Percentiles rank a stretch among this genome's conserved stretches.
Evolutionary conservation across 2,329 filamentous ascomycete species (phyloP).

Genomic region (Sporothrix dimorphospora): DNA sequence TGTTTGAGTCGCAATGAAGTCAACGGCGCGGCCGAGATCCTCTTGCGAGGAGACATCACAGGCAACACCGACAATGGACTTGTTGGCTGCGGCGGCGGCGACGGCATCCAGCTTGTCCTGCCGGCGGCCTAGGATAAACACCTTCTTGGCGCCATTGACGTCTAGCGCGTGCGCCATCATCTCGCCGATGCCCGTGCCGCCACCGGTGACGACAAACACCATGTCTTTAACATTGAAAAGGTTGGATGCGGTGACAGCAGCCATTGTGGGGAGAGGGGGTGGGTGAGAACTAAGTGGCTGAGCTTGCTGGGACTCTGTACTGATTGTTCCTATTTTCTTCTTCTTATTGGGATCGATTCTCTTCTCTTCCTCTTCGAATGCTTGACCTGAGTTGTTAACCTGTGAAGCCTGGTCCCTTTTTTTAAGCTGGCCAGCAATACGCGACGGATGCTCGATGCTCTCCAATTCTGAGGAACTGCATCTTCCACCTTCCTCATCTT

Average conservation of each 20-base stretch:
- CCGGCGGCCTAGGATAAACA: slow-evolving; percentile 28
- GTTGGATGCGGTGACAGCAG: not conserved
- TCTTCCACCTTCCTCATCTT: not conserved
- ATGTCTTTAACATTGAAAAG: slow-evolving; percentile 26
- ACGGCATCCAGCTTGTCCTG: slow-evolving; percentile 16
- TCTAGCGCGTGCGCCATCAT: slow-evolving; percentile 28
- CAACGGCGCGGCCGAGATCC: slow-evolving; percentile 49
- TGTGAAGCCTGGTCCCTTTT: not conserved
- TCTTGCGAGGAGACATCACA: not conserved
- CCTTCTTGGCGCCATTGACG: slow-evolving; percentile 25
- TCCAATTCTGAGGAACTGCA: slow-evolving; percentile 11
- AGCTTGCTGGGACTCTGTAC: not conserved
- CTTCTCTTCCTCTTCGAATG: not conserved
- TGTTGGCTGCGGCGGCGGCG: slow-evolving; percentile 16
- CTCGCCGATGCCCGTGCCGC: slow-evolving; percentile 26
- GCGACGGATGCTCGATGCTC: not conserved
- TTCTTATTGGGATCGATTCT: too few species aligned
- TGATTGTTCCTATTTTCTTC: not conserved
- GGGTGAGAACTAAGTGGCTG: not conserved
- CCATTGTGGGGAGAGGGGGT: not conserved
- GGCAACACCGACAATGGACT: slow-evolving; percentile 40
- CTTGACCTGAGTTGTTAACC: not conserved
- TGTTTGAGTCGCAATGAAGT: slow-evolving; percentile 37
- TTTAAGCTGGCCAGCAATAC: not conserved
- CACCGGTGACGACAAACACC: slow-evolving; percentile 25